A percentile compares a stretch with the other conserved stretches of the same genome.
Conservation (phyloP, 805 yeast genomes). For the Yarrowia sp. region DNA sequence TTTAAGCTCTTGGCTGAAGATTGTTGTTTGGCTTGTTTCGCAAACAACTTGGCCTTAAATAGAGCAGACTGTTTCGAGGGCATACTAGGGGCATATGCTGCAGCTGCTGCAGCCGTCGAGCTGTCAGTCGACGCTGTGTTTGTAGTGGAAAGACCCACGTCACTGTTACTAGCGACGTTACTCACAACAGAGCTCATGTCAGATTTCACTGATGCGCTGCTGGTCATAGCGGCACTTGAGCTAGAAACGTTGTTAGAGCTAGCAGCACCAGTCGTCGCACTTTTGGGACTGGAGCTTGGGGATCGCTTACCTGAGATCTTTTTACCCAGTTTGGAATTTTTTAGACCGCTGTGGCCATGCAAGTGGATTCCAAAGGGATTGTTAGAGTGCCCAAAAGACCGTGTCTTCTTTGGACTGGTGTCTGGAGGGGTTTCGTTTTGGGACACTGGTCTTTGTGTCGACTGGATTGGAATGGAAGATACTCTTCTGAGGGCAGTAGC, state of each 20-base stretch:
- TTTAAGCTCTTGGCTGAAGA: constrained; percentile 25
- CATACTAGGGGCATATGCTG: constrained; percentile 32
- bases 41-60: constrained; percentile 38
- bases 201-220: constrained; percentile 1
- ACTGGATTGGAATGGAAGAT: constrained; percentile 11
- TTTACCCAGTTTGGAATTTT: constrained; percentile 16
- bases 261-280: neutral
- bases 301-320: constrained; percentile 18
- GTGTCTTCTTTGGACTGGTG: neutral
- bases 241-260: neutral
- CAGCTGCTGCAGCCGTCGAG: constrained; percentile 37
- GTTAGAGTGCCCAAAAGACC: constrained; percentile 2
- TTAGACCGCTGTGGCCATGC: constrained; percentile 12
- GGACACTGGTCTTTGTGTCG: neutral
- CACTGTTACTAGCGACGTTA: neutral
- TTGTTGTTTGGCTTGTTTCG: constrained; percentile 35
- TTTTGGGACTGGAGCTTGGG: neutral
- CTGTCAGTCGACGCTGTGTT: neutral
- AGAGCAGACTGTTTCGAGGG: constrained; percentile 30
- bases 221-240: neutral
- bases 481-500: constrained; percentile 16
- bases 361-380: constrained; percentile 15
- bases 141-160: neutral
- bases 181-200: neutral
- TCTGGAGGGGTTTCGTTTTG: neutral